Percentiles rank a stretch among this genome's conserved stretches.
These are phyloP conservation scores for Gonapodya prolifera DNA, from an alignment of 192 early-diverging fungal species.

Conservation along the genomic window DNA sequence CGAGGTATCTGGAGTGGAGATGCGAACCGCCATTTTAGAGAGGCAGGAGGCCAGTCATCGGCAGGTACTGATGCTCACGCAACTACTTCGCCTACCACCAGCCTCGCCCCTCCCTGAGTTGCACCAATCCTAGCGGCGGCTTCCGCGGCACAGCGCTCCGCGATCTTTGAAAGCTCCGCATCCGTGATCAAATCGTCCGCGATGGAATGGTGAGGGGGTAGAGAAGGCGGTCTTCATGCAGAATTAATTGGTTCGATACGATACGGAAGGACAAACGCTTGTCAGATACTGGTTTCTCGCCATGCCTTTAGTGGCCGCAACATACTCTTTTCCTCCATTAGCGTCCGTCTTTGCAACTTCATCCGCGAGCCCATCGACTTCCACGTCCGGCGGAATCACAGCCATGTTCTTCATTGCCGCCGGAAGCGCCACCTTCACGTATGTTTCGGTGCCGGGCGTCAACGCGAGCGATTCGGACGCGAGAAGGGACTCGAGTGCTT, in stretches of 20 bases:
- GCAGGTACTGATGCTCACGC: background rate
- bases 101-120: background rate
- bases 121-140: background rate
- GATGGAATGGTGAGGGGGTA: background rate
- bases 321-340: no score
- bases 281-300: no score
- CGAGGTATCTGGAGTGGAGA: background rate
- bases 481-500: background rate
- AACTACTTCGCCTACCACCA: background rate
- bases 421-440: background rate
- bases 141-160: background rate
- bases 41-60: background rate
- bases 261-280: no score
- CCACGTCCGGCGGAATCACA: background rate
- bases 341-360: background rate
- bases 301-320: no score
- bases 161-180: background rate
- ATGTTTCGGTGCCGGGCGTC: background rate
- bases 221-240: no score
- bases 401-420: background rate
- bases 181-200: background rate
- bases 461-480: background rate
- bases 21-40: background rate
- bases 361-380: background rate
- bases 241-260: no score